Percentiles rank a stretch among this genome's conserved stretches.
Evolutionary conservation across 345 rosid species (phyloP).

Genomic region (Euphorbia tirucalli): DNA sequence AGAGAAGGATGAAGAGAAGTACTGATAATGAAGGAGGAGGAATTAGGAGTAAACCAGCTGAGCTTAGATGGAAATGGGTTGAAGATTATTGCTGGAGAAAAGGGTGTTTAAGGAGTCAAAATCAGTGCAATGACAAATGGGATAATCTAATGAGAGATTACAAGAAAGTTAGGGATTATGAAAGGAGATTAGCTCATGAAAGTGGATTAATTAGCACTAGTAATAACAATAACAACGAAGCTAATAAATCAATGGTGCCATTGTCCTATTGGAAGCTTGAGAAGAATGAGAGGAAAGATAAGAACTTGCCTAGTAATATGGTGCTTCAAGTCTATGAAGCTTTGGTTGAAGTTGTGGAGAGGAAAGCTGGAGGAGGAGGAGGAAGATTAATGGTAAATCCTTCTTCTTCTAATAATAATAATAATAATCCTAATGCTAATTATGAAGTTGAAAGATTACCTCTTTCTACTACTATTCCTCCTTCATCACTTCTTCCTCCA

Average conservation of each 20-base stretch:
- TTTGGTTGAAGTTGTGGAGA: slow-evolving; percentile 66
- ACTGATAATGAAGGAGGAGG: slow-evolving; percentile 29
- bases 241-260: too few relatives aligned
- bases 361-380: slow-evolving; percentile 32
- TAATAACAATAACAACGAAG: slow-evolving; percentile 10
- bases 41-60: slow-evolving; percentile 53
- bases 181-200: slow-evolving; percentile 36
- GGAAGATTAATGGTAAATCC: slow-evolving; percentile 22
- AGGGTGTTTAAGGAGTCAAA: slow-evolving; percentile 78
- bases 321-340: slow-evolving; percentile 63
- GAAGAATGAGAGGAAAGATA: slow-evolving; percentile 75
- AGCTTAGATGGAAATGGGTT: slow-evolving; percentile 95
- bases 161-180: slow-evolving; percentile 81
- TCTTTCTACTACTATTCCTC: slow-evolving; percentile 20
- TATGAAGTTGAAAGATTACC: slow-evolving; percentile 25
- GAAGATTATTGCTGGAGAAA: slow-evolving; percentile 84
- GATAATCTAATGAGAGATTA: slow-evolving; percentile 95
- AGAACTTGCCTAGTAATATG: slow-evolving; percentile 76
- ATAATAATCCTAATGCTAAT: slow-evolving; percentile 17
- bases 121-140: slow-evolving; percentile 98
- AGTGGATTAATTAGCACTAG: too few relatives aligned
- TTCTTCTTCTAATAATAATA: neutral
- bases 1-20: slow-evolving; percentile 64
- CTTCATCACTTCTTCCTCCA: slow-evolving; percentile 22
- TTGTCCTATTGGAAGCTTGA: slow-evolving; percentile 76